Evolutionary conservation across 495 filamentous ascomycete genomes (phyloP), one percentile per base, ranked within the genome.

Genomic region (Penicillium malachiteum): DNA sequence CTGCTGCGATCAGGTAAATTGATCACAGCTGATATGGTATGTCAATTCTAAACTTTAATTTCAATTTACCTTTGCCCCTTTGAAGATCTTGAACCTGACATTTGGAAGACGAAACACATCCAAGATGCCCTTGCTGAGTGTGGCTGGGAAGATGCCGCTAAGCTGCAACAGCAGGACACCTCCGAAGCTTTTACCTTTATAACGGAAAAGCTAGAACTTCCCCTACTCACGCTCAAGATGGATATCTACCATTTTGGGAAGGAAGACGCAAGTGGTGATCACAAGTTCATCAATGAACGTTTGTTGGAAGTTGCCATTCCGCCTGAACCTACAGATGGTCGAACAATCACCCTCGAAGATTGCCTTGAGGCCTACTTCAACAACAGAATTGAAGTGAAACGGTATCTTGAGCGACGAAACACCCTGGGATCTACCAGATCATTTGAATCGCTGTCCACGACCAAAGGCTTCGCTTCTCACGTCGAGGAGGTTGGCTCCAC

Each of bases 131-230:
- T 98, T 11, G 84, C 88, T n/a, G 85, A 83, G 33, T 96, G 93
- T 69, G 94, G 94, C 18, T 98, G 94, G 94, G 76, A 82, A 64
- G 93, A 96, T 45, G 93, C 92, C 35, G 80, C 80, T 13, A 73
- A 80, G 40, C 63, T 90, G 30, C 78, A 81, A 52, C 94, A 98
- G 68, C 94, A 98, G 64, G 94, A 98, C 71, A 86, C 87, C 2
- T 97, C 94, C 0, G 94, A 98, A 68, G 93, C 92, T 2, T 98
- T 97, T 67, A 88, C 86, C 0, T 96, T 96, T 71, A 90, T 98
- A 48, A 96, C 93, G 3, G 92, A 89, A 50, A 90, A 84, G 37
- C 77, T 98, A 33, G 85, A 95, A 55, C 71, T 98, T 30, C 94
- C 94, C 5, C 82, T 96, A 7, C 83, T 98, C 17, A 91, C 93